Percentiles rank a stretch among this genome's conserved stretches.
Conservation (phyloP, 371 early-diverging fungal genomes). For the Saksenaea vasiformis region DNA sequence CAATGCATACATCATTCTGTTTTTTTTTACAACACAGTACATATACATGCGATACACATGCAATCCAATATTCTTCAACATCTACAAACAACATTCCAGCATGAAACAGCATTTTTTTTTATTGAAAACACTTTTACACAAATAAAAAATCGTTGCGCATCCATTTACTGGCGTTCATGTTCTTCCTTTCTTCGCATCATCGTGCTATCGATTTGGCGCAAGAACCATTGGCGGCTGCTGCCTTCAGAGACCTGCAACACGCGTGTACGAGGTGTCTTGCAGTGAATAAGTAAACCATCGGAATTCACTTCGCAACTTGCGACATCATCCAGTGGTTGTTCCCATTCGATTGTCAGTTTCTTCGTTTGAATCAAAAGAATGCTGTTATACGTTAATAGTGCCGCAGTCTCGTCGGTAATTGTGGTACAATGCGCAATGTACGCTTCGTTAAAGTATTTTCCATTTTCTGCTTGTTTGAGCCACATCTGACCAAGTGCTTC, state of each 20-base stretch:
- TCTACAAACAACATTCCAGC: background rate
- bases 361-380: slow-evolving; percentile 61
- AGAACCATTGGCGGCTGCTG: slow-evolving; percentile 9
- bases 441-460: slow-evolving; percentile 78
- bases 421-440: slow-evolving; percentile 79
- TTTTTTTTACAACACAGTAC: too few species aligned
- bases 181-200: slow-evolving; percentile 8
- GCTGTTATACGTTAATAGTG: slow-evolving; percentile 65
- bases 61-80: too few species aligned
- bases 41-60: too few species aligned
- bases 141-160: too few species aligned
- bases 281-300: slow-evolving; percentile 19
- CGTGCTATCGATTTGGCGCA: slow-evolving; percentile 3
- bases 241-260: background rate
- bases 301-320: background rate
- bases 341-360: slow-evolving; percentile 64
- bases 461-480: slow-evolving; percentile 84
- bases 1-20: too few species aligned
- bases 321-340: slow-evolving; percentile 27
- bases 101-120: background rate
- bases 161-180: slow-evolving; percentile 9
- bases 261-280: slow-evolving; percentile 1
- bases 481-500: slow-evolving; percentile 92
- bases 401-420: slow-evolving; percentile 60
- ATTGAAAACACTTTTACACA: background rate